Conservation (phyloP, 805 yeast genomes). For the Lipomyces spencermartinsiae region DNA sequence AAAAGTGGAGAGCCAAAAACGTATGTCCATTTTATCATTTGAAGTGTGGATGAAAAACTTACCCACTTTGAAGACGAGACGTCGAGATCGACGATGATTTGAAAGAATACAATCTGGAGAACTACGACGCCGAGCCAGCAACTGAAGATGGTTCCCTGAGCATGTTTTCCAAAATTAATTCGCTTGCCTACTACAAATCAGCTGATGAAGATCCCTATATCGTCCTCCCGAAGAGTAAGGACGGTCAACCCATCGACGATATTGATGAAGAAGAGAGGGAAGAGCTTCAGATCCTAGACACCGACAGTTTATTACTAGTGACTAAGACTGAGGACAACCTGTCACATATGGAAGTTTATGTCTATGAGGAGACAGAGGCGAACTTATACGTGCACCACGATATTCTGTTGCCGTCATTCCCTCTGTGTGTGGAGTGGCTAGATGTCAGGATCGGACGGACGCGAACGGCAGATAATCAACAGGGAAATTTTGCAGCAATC, state of each 20-base stretch:
- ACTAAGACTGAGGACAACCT: constrained; percentile 96
- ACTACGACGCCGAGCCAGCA: constrained; percentile 73
- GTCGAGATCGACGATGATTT: constrained; percentile 70
- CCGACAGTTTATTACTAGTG: constrained; percentile 87
- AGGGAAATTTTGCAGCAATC: constrained; percentile 92
- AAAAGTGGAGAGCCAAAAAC: constrained; percentile 40
- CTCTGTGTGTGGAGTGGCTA: constrained; percentile 95
- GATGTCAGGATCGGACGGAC: constrained; percentile 65
- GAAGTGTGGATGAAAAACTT: not conserved
- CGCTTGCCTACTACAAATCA: constrained; percentile 49
- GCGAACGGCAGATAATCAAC: constrained; percentile 51
- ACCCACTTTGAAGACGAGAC: constrained; percentile 3
- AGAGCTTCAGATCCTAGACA: constrained; percentile 84
- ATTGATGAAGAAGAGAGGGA: constrained; percentile 72
- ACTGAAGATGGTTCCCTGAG: constrained; percentile 57
- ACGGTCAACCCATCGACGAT: constrained; percentile 51
- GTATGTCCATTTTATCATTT: not conserved
- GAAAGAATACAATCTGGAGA: constrained; percentile 84
- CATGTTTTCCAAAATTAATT: constrained; percentile 54
- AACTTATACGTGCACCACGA: constrained; percentile 94
- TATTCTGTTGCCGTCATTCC: constrained; percentile 95
- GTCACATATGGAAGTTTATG: constrained; percentile 88
- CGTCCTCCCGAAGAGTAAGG: constrained; percentile 59
- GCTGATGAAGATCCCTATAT: constrained; percentile 65
- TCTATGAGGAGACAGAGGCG: constrained; percentile 89